Evolutionary conservation across 176 grass and related monocot species (phyloP).

Genomic region (Rhynchospora pubera): DNA sequence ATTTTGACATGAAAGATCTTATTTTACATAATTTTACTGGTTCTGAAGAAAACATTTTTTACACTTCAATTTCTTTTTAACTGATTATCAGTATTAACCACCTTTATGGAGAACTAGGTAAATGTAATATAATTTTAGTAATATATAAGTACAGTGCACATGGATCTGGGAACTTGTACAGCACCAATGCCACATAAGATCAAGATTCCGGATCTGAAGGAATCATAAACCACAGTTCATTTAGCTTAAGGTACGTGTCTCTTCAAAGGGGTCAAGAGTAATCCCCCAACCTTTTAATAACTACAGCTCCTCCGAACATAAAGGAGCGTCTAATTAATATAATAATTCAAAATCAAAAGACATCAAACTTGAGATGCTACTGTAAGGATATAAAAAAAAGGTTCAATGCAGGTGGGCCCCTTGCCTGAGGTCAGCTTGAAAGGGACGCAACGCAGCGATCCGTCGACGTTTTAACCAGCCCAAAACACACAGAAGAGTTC

Average conservation of each 20-base stretch:
- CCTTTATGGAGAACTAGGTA: too few species aligned
- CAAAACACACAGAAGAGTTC: neutral
- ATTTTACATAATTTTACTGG: too few species aligned
- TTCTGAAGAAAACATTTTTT: too few species aligned
- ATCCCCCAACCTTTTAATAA: too few species aligned
- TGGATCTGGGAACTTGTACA: neutral
- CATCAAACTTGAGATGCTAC: neutral
- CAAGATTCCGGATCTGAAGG: constrained; percentile 9
- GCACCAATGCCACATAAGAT: neutral
- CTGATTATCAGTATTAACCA: too few species aligned
- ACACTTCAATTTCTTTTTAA: too few species aligned
- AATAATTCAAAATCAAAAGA: neutral
- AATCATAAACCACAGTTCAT: neutral
- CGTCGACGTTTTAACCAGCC: neutral
- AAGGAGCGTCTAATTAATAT: neutral
- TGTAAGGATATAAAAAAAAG: neutral
- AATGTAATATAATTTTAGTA: too few species aligned
- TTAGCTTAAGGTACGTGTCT: neutral
- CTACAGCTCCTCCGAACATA: neutral
- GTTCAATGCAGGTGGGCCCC: neutral
- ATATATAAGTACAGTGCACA: too few species aligned
- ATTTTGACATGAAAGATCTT: too few species aligned
- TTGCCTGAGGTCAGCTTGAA: neutral
- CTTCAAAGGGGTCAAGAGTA: constrained; percentile 14
- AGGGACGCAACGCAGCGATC: neutral